Percentiles rank a stretch among this genome's conserved stretches.
Evolutionary conservation across 441 rosid species (phyloP).

Genomic region (Gossypium aridum): DNA sequence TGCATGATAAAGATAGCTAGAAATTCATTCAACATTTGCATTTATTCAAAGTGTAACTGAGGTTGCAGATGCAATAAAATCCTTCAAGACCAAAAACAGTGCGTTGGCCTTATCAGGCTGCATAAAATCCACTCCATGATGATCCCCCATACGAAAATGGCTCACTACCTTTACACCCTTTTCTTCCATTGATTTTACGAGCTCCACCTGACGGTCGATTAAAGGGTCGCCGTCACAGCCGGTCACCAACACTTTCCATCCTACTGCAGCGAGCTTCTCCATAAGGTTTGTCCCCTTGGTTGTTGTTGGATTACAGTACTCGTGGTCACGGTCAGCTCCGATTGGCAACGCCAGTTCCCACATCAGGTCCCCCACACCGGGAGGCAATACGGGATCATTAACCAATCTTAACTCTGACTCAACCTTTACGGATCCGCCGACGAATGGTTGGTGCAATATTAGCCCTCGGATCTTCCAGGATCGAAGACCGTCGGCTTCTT

Average conservation of each 20-base stretch:
- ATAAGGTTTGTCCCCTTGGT: constrained; percentile 3
- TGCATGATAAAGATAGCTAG: not conserved
- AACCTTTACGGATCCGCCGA: constrained; percentile 29
- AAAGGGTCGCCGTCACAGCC: constrained; percentile 28
- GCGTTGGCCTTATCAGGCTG: constrained; percentile 18
- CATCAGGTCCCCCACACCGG: constrained; percentile 15
- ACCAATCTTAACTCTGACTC: constrained; percentile 21
- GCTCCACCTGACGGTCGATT: constrained; percentile 27
- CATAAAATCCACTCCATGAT: constrained; percentile 14
- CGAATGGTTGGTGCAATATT: constrained; percentile 36
- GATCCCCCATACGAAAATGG: constrained; percentile 16
- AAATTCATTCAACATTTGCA: not conserved
- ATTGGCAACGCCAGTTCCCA: constrained; percentile 31
- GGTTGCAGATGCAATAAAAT: not conserved
- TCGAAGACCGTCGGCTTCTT: not conserved
- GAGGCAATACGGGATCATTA: constrained; percentile 15
- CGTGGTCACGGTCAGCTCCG: constrained; percentile 35
- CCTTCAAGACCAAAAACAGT: not conserved
- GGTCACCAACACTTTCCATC: constrained; percentile 25
- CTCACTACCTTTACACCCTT: constrained; percentile 20
- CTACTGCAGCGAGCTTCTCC: constrained; percentile 10
- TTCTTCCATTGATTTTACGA: constrained; percentile 16
- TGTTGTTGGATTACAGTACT: constrained; percentile 32
- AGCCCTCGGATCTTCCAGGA: constrained; percentile 39
- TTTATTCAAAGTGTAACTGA: not conserved